phyloP scores from a whole-genome alignment of 495 filamentous ascomycete genomes.

The Barbatosphaeria neglecta region DNA sequence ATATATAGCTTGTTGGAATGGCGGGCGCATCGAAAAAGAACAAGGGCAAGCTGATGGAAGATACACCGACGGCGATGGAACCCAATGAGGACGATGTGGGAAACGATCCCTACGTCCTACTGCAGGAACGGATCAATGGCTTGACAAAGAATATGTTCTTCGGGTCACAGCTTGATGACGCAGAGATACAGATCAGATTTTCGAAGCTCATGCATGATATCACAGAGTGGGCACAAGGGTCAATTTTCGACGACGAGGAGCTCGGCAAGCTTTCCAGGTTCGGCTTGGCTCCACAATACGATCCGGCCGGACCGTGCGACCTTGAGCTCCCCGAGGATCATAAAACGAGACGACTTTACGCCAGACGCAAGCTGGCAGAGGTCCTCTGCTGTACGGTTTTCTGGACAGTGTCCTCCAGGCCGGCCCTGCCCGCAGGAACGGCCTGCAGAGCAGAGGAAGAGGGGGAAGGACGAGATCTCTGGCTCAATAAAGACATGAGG shows the following conservation, averaged over 20 bases:
- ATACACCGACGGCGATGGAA: background rate
- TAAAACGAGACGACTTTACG: background rate
- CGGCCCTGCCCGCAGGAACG: no score
- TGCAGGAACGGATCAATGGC: background rate
- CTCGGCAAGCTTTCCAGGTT: background rate
- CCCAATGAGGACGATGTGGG: background rate
- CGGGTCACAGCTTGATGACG: background rate
- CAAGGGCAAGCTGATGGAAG: background rate
- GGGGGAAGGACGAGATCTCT: background rate
- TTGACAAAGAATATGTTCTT: background rate
- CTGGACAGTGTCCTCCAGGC: background rate
- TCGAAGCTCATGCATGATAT: background rate
- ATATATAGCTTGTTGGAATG: no score
- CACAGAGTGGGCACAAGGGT: background rate
- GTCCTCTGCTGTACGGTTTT: background rate
- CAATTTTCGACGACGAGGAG: background rate
- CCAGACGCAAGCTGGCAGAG: background rate
- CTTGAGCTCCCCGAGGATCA: background rate
- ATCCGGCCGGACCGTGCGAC: background rate
- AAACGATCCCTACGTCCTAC: background rate
- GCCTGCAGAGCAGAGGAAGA: background rate
- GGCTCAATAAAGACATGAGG: background rate
- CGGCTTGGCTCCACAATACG: background rate
- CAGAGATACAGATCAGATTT: background rate
- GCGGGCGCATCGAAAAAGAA: no score